These are phyloP conservation scores for Pleurotus citrinopileatus DNA, from an alignment of 768 basidiomycete species.

Conservation along the genomic window DNA sequence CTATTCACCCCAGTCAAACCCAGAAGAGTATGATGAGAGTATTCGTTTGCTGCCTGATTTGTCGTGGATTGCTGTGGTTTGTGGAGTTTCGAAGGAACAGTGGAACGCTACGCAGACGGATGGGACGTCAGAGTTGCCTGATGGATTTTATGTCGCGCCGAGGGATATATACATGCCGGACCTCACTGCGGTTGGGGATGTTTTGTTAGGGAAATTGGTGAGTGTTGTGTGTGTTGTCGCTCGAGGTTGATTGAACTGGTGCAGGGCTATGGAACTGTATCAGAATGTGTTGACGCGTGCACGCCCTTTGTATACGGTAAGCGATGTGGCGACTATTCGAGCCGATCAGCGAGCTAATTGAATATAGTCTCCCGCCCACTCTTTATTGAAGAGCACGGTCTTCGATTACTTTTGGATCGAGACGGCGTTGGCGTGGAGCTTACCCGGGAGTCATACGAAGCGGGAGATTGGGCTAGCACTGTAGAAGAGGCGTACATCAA, in stretches of 20 bases:
- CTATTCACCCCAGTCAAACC: slow-evolving; percentile 8
- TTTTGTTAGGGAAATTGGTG: slow-evolving; percentile 76
- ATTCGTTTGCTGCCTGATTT: slow-evolving; percentile 57
- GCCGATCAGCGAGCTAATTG: too few relatives aligned
- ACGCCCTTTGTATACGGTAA: slow-evolving; percentile 78
- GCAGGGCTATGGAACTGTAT: slow-evolving; percentile 79
- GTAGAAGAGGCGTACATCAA: slow-evolving; percentile 55
- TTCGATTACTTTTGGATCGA: slow-evolving; percentile 57
- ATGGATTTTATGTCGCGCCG: slow-evolving; percentile 73
- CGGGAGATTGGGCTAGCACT: slow-evolving; percentile 66
- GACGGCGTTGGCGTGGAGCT: slow-evolving; percentile 73
- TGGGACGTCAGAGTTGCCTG: slow-evolving; percentile 45
- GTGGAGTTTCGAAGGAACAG: slow-evolving; percentile 64
- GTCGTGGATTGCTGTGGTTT: slow-evolving; percentile 79
- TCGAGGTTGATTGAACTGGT: slow-evolving; percentile 2
- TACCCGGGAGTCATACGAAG: slow-evolving; percentile 60
- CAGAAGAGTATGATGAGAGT: slow-evolving; percentile 21
- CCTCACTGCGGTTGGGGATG: slow-evolving; percentile 69
- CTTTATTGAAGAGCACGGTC: slow-evolving; percentile 79
- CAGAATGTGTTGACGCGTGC: slow-evolving; percentile 72
- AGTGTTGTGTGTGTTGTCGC: slow-evolving; percentile 19
- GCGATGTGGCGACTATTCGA: too few relatives aligned
- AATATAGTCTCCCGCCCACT: slow-evolving; percentile 69
- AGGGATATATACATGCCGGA: slow-evolving; percentile 83
- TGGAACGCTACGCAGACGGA: slow-evolving; percentile 35